phyloP scores from a whole-genome alignment of 768 basidiomycete species.

The Agaricus blazei region DNA sequence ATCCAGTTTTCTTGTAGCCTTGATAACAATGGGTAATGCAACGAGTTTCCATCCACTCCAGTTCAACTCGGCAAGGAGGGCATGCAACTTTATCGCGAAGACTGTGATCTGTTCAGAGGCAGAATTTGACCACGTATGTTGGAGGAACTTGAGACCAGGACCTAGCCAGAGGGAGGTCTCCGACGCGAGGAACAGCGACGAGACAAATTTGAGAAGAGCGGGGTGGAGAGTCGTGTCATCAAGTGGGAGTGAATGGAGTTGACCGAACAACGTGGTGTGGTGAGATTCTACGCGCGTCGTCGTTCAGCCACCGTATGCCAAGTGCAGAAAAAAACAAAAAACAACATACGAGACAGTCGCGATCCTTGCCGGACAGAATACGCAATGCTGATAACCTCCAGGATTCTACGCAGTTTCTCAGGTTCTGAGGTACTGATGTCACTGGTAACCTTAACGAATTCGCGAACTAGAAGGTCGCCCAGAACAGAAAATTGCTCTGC shows the following conservation, averaged over 20 bases:
- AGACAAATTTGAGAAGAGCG: conserved; percentile 33
- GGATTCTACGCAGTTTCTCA: conserved; percentile 42
- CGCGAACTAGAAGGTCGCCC: conserved; percentile 46
- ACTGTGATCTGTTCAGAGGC: conserved; percentile 1
- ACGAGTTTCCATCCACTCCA: conserved; percentile 80
- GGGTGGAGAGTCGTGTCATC: conserved; percentile 19
- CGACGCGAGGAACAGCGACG: conserved; percentile 33
- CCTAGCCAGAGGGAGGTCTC: conserved; percentile 48
- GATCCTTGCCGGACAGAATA: conserved; percentile 69
- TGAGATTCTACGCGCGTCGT: conserved; percentile 26
- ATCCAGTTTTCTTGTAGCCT: conserved; percentile 35
- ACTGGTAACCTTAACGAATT: conserved; percentile 21
- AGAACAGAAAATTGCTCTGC: conserved; percentile 58
- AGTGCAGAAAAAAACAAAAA: neutral
- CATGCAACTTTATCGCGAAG: conserved; percentile 53
- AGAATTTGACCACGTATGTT: conserved; percentile 36
- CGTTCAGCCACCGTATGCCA: conserved; percentile 1
- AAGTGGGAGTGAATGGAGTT: conserved; percentile 26
- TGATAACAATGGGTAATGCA: conserved; percentile 54
- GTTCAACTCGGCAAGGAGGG: conserved; percentile 54
- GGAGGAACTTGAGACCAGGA: conserved; percentile 52
- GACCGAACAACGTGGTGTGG: conserved; percentile 25
- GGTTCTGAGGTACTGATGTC: conserved; percentile 13
- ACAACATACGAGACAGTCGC: conserved; percentile 51
- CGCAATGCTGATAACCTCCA: conserved; percentile 53